phyloP scores from a whole-genome alignment of 192 early-diverging fungal species.

The Backusella sp. region DNA sequence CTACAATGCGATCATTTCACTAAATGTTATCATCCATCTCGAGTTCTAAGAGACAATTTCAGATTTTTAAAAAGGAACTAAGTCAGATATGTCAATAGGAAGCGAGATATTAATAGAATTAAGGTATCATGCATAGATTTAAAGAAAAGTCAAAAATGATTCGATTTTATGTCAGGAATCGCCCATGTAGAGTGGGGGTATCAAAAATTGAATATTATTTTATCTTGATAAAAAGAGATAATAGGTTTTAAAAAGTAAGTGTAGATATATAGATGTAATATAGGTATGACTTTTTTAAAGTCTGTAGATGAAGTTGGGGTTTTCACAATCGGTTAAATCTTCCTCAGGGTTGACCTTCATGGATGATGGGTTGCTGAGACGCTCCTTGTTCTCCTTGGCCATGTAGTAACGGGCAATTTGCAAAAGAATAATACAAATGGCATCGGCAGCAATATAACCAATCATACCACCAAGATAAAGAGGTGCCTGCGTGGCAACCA shows the following conservation, averaged over 20 bases:
- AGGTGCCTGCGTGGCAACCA: conserved; percentile 21
- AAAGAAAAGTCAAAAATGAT: background rate
- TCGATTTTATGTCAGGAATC: background rate
- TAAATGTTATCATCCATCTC: background rate
- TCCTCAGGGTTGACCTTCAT: conserved; percentile 3
- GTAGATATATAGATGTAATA: background rate
- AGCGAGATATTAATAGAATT: background rate
- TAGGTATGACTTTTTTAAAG: conserved; percentile 4
- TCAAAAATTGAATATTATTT: conserved; percentile 6
- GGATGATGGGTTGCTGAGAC: background rate
- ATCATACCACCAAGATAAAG: conserved; percentile 28
- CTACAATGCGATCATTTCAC: background rate
- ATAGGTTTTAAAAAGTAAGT: background rate
- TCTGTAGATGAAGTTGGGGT: conserved; percentile 25
- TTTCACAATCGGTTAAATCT: conserved; percentile 25
- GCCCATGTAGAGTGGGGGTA: background rate
- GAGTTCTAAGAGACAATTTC: background rate
- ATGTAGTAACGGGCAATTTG: conserved; percentile 15
- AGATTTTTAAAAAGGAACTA: background rate
- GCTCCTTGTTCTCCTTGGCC: conserved; percentile 4
- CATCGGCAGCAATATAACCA: conserved; percentile 21
- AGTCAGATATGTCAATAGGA: background rate
- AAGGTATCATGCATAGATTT: background rate
- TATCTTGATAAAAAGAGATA: background rate
- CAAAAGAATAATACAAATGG: conserved; percentile 10